A percentile compares a stretch with the other conserved stretches of the same genome.
Evolutionary conservation across 2,329 filamentous ascomycete genomes (phyloP).

Genomic region (Septoria linicola): DNA sequence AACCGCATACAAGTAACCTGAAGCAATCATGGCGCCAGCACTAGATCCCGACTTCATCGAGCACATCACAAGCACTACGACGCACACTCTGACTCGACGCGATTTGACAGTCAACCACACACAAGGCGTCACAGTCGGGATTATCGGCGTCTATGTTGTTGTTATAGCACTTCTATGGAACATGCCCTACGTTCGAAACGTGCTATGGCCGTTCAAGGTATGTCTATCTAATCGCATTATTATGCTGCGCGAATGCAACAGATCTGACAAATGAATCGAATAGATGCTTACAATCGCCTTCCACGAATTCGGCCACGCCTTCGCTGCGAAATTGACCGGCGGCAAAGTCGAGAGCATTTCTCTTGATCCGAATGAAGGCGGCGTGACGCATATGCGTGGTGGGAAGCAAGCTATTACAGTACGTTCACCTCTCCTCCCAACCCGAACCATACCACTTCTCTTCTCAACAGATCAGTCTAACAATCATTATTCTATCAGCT

Average conservation of each 20-base stretch:
- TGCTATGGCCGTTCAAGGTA: slow-evolving; percentile 79
- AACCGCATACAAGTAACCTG: too few relatives aligned
- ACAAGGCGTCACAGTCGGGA: slow-evolving; percentile 67
- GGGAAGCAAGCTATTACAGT: slow-evolving; percentile 66
- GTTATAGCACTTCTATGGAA: slow-evolving; percentile 77
- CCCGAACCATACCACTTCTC: too few relatives aligned
- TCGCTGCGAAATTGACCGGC: slow-evolving; percentile 69
- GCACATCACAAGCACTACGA: too few relatives aligned
- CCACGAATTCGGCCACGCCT: slow-evolving; percentile 75
- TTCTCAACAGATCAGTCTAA: too few relatives aligned
- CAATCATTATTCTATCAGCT: slow-evolving; percentile 39
- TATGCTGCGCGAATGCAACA: not conserved
- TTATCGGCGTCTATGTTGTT: slow-evolving; percentile 70
- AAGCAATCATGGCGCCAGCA: too few relatives aligned
- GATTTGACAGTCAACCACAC: slow-evolving; percentile 64
- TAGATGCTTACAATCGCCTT: slow-evolving; percentile 82
- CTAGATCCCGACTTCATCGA: too few relatives aligned
- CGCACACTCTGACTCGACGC: slow-evolving; percentile 47
- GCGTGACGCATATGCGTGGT: slow-evolving; percentile 74
- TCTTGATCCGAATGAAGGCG: slow-evolving; percentile 72
- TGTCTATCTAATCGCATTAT: not conserved
- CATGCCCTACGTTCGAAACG: slow-evolving; percentile 70
- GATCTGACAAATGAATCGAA: too few relatives aligned
- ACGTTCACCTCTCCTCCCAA: not conserved
- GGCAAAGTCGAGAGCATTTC: slow-evolving; percentile 72